Conservation (phyloP, 2,329 filamentous ascomycete species). For the Fusarium buharicum region DNA sequence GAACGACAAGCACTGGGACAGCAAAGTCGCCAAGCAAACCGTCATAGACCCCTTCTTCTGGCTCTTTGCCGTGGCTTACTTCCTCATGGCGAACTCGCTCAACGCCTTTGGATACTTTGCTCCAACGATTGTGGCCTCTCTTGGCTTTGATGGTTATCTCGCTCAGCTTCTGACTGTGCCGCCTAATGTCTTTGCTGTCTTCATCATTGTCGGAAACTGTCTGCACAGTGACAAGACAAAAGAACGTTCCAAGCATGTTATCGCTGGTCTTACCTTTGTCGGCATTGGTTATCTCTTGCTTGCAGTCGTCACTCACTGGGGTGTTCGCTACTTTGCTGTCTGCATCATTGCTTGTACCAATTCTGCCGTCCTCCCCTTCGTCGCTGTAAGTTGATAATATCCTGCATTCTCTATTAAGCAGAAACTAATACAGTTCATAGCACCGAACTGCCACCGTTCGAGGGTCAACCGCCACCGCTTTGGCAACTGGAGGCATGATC, state of each 20-base stretch:
- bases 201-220: conserved; percentile 49
- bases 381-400: conserved; percentile 42
- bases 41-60: conserved; percentile 50
- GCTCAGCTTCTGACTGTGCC: conserved; percentile 52
- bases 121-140: conserved; percentile 50
- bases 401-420: not conserved
- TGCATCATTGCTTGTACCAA: conserved; percentile 50
- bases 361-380: conserved; percentile 48
- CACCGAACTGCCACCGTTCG: conserved; percentile 50
- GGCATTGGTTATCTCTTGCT: conserved; percentile 47
- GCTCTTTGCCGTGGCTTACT: conserved; percentile 48
- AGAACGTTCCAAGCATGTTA: conserved; percentile 48
- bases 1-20: conserved; percentile 51
- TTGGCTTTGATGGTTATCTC: conserved; percentile 49
- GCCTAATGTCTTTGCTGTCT: conserved; percentile 51
- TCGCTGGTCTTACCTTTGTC: conserved; percentile 46
- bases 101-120: conserved; percentile 52
- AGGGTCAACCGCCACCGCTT: conserved; percentile 48
- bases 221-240: conserved; percentile 48
- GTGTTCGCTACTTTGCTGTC: conserved; percentile 47
- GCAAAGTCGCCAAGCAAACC: conserved; percentile 47
- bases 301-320: conserved; percentile 46
- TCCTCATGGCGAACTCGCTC: conserved; percentile 50
- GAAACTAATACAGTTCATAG: conserved; percentile 23
- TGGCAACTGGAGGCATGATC: conserved; percentile 51